Evolutionary conservation across 179 eudicot genomes (phyloP), one percentile per base, ranked within the genome.

Genomic region (Amaranthus tricolor): DNA sequence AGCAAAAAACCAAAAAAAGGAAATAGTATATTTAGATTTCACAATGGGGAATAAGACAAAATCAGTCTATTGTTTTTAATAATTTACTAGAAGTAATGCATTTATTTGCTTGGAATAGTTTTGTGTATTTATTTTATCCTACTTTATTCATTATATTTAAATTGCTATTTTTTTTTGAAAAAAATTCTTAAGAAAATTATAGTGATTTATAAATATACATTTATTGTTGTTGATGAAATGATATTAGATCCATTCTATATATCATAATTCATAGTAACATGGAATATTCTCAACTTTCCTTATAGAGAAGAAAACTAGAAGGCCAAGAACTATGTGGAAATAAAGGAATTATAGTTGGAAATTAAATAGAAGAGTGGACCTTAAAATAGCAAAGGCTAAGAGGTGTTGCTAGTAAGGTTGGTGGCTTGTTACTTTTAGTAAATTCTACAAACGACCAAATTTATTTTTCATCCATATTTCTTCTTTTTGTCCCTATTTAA

Each of bases 291-390:
- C 49, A 63, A 43, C 5, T 63, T 43, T 43, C 67, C 11, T 0
- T 14, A 63, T 15, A 43, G 11, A 9, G 50, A 14, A 63, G 67
- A 63, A 65, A 45, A n/a, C 6, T 3, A 10, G 9, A n/a, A 65
- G 15, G 9, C 49, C 6, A 24, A 8, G 44, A 61, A 61, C 6
- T 6, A 21, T 6, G 50, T 63, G 20, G 70, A n/a, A n/a, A n/a
- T n/a, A n/a, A n/a, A n/a, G n/a, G n/a, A 47, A 65, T 45, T 44
- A 20, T 64, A 44, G 52, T 65, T 65, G 68, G 70, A 49, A 17
- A 49, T 19, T 54, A 58, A 58, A 19, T n/a, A 65, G 47, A 52
- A 47, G 15, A 65, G 68, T 65, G 68, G 68, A 45, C 68, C 68
- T 24, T 45, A 65, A 65, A 65, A 65, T 50, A 65, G 15, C 68